Percentiles rank a stretch among this genome's conserved stretches.
These are phyloP conservation scores for Apiotrichum akiyoshidainum DNA, from an alignment of 1,284 basidiomycete species.

Conservation along the genomic window DNA sequence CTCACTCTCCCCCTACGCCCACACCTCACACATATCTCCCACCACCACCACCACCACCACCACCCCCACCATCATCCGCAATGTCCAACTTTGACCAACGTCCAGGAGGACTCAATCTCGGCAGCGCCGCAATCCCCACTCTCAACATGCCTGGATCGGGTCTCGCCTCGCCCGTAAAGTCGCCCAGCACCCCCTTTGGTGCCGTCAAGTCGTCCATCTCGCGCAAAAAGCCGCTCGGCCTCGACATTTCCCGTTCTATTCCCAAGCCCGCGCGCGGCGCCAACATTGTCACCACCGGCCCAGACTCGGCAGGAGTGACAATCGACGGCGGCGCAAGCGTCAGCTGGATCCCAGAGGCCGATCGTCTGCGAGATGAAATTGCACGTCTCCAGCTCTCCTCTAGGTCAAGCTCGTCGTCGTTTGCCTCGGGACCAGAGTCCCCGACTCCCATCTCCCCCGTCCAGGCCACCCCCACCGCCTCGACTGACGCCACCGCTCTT, in stretches of 20 bases:
- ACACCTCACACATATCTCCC: background rate
- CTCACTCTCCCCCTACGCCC: background rate
- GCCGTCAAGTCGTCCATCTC: constrained; percentile 37
- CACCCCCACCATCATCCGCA: background rate
- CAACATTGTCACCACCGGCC: constrained; percentile 13
- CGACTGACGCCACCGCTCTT: background rate
- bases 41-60: background rate
- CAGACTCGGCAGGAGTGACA: constrained; percentile 12
- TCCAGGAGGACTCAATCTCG: background rate
- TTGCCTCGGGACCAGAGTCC: constrained; percentile 15
- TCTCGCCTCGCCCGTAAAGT: constrained; percentile 1
- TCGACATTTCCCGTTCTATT: constrained; percentile 46
- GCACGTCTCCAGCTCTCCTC: constrained; percentile 58
- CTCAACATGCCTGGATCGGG: constrained; percentile 1
- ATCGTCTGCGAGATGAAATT: constrained; percentile 50
- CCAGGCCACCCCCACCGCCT: constrained; percentile 4
- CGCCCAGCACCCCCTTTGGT: constrained; percentile 9
- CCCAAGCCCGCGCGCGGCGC: constrained; percentile 26
- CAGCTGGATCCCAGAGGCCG: constrained; percentile 50
- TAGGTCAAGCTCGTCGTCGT: constrained; percentile 54
- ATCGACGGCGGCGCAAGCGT: constrained; percentile 18
- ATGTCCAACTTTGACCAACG: constrained; percentile 8
- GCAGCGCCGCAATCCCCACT: background rate
- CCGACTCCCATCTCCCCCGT: constrained; percentile 22
- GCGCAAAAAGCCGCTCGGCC: constrained; percentile 47